These are phyloP conservation scores for Pseudozyma tsukubaensis DNA, from an alignment of 1,284 basidiomycete genomes.

Conservation along the genomic window DNA sequence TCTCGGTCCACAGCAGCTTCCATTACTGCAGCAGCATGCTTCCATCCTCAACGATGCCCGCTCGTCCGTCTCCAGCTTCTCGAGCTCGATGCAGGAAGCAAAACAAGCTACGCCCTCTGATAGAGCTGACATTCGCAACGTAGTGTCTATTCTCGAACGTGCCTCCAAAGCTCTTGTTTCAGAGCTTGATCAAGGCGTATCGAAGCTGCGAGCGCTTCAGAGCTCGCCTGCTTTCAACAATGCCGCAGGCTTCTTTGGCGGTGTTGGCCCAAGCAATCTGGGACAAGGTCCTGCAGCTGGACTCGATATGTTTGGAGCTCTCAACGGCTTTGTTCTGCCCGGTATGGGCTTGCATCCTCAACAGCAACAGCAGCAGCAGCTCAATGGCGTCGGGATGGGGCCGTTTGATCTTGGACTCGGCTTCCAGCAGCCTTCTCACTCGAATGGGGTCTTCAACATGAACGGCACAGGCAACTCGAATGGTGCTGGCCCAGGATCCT, in stretches of 20 bases:
- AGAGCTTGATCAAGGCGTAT: conserved; percentile 34
- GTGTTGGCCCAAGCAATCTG: conserved; percentile 7
- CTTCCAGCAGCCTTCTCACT: conserved; percentile 21
- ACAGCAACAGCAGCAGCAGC: conserved; percentile 25
- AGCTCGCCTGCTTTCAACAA: conserved; percentile 25
- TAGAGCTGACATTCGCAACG: conserved; percentile 35
- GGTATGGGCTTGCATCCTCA: conserved; percentile 18
- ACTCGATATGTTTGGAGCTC: conserved; percentile 28
- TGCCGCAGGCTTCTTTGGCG: conserved; percentile 13
- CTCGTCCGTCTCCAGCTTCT: conserved; percentile 35
- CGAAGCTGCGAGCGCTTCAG: conserved; percentile 31
- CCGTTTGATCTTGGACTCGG: conserved; percentile 31
- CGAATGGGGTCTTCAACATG: conserved; percentile 23
- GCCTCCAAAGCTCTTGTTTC: conserved; percentile 28
- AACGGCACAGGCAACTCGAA: conserved; percentile 10
- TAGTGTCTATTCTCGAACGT: conserved; percentile 34
- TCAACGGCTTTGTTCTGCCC: conserved; percentile 23
- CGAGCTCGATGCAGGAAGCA: conserved; percentile 27
- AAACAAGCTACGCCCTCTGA: conserved; percentile 36
- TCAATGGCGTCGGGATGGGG: conserved; percentile 6
- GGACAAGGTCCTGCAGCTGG: conserved; percentile 8
- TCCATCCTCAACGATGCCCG: conserved; percentile 30
- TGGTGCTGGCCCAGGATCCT: conserved; percentile 6
- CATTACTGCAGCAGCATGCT: conserved; percentile 37
- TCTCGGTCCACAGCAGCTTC: conserved; percentile 13